A percentile compares a stretch with the other conserved stretches of the same genome.
Conservation (phyloP, 2,329 filamentous ascomycete species). For the Epichloe coenophiala region DNA sequence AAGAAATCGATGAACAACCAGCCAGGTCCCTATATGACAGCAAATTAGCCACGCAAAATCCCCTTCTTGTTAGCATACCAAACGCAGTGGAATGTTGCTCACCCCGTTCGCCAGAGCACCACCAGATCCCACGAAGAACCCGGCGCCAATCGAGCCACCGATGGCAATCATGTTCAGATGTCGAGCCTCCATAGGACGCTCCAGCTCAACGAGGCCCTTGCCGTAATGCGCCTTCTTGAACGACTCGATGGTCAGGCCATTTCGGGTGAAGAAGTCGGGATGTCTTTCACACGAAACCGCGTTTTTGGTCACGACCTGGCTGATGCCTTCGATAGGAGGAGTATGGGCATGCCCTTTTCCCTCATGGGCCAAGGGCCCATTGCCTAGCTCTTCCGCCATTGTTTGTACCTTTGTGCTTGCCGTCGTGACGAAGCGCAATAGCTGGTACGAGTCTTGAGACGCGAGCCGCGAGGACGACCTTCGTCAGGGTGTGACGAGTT, state of each 20-base stretch:
- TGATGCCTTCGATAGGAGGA: conserved; percentile 5
- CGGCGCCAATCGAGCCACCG: conserved; percentile 37
- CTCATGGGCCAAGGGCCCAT: not conserved
- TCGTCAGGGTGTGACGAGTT: not conserved
- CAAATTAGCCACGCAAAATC: not conserved
- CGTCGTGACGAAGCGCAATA: not conserved
- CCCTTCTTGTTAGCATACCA: not conserved
- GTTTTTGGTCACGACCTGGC: conserved; percentile 8
- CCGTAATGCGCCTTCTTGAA: conserved; percentile 24
- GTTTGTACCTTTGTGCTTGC: not conserved
- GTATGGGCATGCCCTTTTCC: not conserved
- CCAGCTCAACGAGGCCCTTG: conserved; percentile 21
- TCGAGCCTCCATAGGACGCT: conserved; percentile 34
- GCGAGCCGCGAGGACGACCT: not conserved
- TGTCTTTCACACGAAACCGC: conserved; percentile 10
- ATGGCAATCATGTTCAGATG: conserved; percentile 49
- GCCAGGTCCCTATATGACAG: conserved; percentile 22
- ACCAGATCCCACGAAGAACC: conserved; percentile 48
- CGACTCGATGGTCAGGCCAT: conserved; percentile 23
- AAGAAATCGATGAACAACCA: conserved; percentile 34
- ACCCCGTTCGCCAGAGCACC: conserved; percentile 33
- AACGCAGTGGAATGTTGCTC: conserved; percentile 7
- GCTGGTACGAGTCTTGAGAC: not conserved
- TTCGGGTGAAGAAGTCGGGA: conserved; percentile 21
- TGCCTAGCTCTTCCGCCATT: not conserved